Base-by-base conservation (phyloP, 257 asterid genomes). In the Paulownia fortunei region DNA sequence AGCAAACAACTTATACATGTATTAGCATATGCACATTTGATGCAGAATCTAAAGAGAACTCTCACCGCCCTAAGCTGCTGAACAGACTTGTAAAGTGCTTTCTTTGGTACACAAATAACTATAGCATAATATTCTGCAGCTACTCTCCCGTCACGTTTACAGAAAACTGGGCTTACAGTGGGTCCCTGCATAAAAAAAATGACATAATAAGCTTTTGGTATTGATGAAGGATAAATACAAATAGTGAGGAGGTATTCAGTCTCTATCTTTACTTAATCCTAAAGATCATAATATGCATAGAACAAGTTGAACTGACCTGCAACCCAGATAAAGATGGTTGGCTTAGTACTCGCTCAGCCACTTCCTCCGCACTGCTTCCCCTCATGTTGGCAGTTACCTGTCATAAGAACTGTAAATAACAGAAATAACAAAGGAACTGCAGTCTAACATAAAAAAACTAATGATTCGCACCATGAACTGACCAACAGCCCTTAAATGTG, bases 381-480 rank as follows among this genome's bases (percentile, higher is more conserved):
- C 95, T 86, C 95, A 91, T 91, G 76, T 92, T 92, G 52, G 97
- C 97, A 61, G 92, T 88, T 65, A 92, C 92, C 96, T 90, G 83
- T 71, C 73, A 49, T 27, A 27, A 23, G 39, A 69, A 62, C 21
- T 16, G 62, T 75, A 47, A 84, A 69, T 52, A 26, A 76, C 24
- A 51, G 54, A n/a, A 44, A 55, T 26, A 37, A 80, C 26, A 56
- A 60, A 4, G 30, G 41, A 65, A 67, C 2, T 23, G 30, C 13
- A 23, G 44, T 47, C 8, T 13, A 19, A 60, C 15, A 73, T 34
- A 36, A 63, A 46, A 16, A 65, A 32, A 41, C 6, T 62, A 72
- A 56, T 49, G 49, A 64, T 64, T n/a, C 90, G 5, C 85, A 92
- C 97, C 85, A 86, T 91, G 83, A 92, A 92, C 83, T 91, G 97